phyloP scores from a whole-genome alignment of 23 red algal species.

The Chondrus crispus region DNA sequence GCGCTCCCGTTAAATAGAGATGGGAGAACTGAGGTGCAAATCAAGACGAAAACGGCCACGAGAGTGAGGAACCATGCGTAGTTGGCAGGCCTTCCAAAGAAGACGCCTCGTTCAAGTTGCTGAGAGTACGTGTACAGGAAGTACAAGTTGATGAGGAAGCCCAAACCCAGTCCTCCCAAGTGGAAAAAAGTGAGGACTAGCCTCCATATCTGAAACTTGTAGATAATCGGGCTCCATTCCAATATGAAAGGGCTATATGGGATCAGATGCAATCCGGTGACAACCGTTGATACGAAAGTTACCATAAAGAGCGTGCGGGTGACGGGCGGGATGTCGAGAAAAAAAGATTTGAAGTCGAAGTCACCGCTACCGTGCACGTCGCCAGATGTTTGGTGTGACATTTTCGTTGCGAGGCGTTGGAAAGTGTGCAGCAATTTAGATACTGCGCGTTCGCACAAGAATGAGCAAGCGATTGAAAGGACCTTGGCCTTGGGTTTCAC shows the following conservation, averaged over 20 bases:
- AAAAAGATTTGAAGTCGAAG: conserved; percentile 63
- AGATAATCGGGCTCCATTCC: conserved; percentile 54
- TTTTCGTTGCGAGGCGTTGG: background rate
- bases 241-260: conserved; percentile 40
- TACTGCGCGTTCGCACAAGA: background rate
- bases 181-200: conserved; percentile 61
- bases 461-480: background rate
- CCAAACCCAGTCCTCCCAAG: conserved; percentile 67
- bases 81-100: conserved; percentile 72
- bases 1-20: conserved; percentile 47
- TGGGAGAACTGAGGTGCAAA: background rate
- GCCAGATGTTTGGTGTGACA: conserved; percentile 47
- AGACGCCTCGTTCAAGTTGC: conserved; percentile 78
- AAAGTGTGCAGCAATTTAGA: background rate
- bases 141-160: conserved; percentile 78
- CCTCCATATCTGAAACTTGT: conserved; percentile 77
- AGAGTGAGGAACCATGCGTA: conserved; percentile 77
- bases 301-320: conserved; percentile 61
- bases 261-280: conserved; percentile 55
- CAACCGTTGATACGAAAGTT: conserved; percentile 63
- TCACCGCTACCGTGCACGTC: conserved; percentile 47
- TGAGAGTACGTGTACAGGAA: conserved; percentile 85
- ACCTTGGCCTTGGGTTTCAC: background rate
- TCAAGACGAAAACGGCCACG: conserved; percentile 6
- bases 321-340: conserved; percentile 72